Base-by-base conservation (phyloP, 805 yeast species). In the Saturnispora zaruensis region DNA sequence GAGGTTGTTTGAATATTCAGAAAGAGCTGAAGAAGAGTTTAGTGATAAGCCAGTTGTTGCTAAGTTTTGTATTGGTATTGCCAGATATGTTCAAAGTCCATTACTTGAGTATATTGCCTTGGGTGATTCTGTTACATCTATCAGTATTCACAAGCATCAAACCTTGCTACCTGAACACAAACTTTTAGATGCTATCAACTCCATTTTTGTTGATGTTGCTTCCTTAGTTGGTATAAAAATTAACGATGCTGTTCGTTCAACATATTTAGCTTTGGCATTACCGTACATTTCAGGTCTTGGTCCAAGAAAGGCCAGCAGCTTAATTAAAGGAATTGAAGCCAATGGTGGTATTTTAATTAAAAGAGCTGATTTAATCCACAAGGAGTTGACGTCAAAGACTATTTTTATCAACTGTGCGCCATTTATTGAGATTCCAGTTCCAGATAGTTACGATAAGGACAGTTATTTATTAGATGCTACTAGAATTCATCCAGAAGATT, bases 401-500 rank as follows among this genome's bases (percentile, higher is more conserved):
- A 80, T 93, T 23, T 93, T 93, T 66, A 77, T 90, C 72, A 93
- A 93, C 65, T 87, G 96, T 65, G 86, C 97, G 0, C 84, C 95
- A 21, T 93, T 93, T 71, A 69, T 93, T 61, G 81, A 81, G 59
- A 84, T 93, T 51, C 93, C 88, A 1, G 74, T 72, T 55, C 66
- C 66, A 24, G 84, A 78, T 50, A 72, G 80, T 42, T 72, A 69
- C 36, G 74, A 76, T 44, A 82, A 81, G 51, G 70, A 78, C n/a
- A 77, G 84, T 33, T 97, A 91, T 60, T 73, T 84, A 41, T 74
- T 93, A 57, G 99, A 93, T 66, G 90, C 93, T 46, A 93, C 99
- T 0, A 79, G 99, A 69, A 89, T 93, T 44, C 99, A 93, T 60
- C 98, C 98, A 6, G 98, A 93, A 67, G 99, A 93, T 68, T 93